Percentiles rank a stretch among this genome's conserved stretches.
Evolutionary conservation across 805 yeast genomes (phyloP).

Genomic region (Monosporozyma unispora): DNA sequence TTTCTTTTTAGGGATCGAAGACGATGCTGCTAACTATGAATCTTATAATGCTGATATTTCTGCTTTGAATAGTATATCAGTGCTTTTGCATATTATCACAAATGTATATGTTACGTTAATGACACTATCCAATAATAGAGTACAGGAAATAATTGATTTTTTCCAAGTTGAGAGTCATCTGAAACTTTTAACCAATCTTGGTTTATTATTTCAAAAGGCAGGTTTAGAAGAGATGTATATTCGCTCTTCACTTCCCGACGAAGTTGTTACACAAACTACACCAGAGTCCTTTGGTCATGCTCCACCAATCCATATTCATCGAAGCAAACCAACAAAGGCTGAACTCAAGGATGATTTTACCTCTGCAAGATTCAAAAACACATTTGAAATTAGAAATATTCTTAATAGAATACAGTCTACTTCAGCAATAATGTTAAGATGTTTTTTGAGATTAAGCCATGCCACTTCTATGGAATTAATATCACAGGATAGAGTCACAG

Average conservation of each 20-base stretch:
- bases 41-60: constrained; percentile 6
- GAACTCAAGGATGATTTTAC: constrained; percentile 35
- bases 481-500: constrained; percentile 31
- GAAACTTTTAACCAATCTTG: constrained; percentile 34
- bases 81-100: constrained; percentile 43
- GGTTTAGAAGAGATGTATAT: constrained; percentile 50
- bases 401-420: constrained; percentile 40
- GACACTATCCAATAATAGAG: constrained; percentile 39
- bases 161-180: constrained; percentile 31
- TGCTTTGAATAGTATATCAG: constrained; percentile 30
- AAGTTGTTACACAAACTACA: constrained; percentile 35
- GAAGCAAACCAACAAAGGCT: constrained; percentile 34
- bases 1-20: constrained; percentile 19
- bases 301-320: constrained; percentile 37
- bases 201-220: constrained; percentile 40
- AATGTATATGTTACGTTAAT: constrained; percentile 50
- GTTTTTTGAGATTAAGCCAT: constrained; percentile 38
- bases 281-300: constrained; percentile 29
- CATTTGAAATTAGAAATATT: constrained; percentile 46
- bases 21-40: background rate
- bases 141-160: constrained; percentile 22
- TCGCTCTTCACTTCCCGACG: constrained; percentile 40
- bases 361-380: constrained; percentile 54
- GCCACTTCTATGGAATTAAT: constrained; percentile 30
- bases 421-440: constrained; percentile 35